Conservation (phyloP, 352 stramenopile genomes). For the Thraustotheca clavata region DNA sequence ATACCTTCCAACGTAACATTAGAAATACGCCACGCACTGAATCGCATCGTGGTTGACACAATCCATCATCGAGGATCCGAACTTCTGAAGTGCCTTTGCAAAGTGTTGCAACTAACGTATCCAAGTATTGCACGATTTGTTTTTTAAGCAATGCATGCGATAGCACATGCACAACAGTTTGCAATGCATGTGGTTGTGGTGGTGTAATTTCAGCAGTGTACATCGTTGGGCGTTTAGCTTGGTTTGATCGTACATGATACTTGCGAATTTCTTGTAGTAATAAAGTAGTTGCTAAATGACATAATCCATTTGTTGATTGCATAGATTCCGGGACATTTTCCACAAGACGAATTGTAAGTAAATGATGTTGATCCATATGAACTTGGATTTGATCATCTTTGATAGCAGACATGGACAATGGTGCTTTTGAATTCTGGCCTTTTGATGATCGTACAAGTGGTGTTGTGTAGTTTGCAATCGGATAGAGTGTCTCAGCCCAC, state of each 20-base stretch:
- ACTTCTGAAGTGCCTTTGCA: slow-evolving; percentile 42
- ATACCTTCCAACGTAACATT: slow-evolving; percentile 69
- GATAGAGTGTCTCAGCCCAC: slow-evolving; percentile 15
- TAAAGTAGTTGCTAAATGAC: slow-evolving; percentile 55
- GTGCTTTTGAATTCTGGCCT: not conserved
- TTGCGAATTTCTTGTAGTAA: slow-evolving; percentile 76
- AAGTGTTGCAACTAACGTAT: slow-evolving; percentile 53
- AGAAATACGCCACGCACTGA: slow-evolving; percentile 73
- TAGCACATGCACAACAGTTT: slow-evolving; percentile 36
- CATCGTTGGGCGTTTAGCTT: not conserved
- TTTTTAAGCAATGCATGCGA: slow-evolving; percentile 74
- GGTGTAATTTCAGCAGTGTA: not conserved
- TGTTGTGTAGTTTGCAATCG: slow-evolving; percentile 3
- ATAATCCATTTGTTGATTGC: slow-evolving; percentile 52
- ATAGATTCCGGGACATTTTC: not conserved
- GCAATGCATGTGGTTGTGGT: slow-evolving; percentile 36
- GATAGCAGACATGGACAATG: slow-evolving; percentile 12
- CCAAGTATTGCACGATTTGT: slow-evolving; percentile 59
- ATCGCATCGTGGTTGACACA: slow-evolving; percentile 76
- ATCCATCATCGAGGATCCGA: slow-evolving; percentile 63
- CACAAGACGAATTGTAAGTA: slow-evolving; percentile 61
- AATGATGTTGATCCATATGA: slow-evolving; percentile 62
- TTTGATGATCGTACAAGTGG: not conserved
- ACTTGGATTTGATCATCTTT: slow-evolving; percentile 69
- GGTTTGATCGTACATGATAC: slow-evolving; percentile 41